Evolutionary conservation across 257 asterid genomes (phyloP).

Genomic region (Plantago major): DNA sequence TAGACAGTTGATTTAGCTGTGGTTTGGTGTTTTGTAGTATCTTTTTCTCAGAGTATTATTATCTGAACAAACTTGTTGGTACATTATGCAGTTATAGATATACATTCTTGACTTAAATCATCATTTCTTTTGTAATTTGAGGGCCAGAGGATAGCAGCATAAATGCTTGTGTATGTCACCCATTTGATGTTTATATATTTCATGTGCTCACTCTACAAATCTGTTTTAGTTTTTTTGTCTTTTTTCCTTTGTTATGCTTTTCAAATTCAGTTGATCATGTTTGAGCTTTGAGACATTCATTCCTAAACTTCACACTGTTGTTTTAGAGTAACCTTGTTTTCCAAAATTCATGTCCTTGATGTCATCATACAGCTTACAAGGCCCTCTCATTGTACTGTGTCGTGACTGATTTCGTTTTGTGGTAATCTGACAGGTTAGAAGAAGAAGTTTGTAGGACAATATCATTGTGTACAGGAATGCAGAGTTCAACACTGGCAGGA

Average conservation of each 20-base stretch:
- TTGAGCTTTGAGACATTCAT: background rate
- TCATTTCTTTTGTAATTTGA: too few species aligned
- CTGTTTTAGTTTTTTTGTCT: background rate
- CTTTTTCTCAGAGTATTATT: background rate
- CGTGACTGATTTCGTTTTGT: background rate
- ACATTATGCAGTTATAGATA: background rate
- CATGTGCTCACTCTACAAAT: background rate
- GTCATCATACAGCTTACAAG: background rate
- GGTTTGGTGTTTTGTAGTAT: background rate
- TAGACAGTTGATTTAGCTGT: background rate
- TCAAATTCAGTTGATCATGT: background rate
- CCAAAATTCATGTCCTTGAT: background rate
- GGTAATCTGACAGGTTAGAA: constrained; percentile 48
- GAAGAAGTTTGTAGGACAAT: constrained; percentile 85
- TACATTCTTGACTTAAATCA: too few species aligned
- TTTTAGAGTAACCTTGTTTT: too few species aligned
- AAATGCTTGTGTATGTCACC: background rate
- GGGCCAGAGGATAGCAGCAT: background rate
- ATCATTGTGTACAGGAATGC: constrained; percentile 96
- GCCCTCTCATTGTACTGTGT: background rate
- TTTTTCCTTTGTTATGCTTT: background rate
- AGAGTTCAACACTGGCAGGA: constrained; percentile 92
- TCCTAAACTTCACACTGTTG: background rate
- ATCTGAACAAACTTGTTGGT: background rate
- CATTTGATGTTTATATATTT: background rate